Evolutionary conservation across 768 basidiomycete species (phyloP), one percentile per base, ranked within the genome.

Genomic region (Leccinum variicolor): DNA sequence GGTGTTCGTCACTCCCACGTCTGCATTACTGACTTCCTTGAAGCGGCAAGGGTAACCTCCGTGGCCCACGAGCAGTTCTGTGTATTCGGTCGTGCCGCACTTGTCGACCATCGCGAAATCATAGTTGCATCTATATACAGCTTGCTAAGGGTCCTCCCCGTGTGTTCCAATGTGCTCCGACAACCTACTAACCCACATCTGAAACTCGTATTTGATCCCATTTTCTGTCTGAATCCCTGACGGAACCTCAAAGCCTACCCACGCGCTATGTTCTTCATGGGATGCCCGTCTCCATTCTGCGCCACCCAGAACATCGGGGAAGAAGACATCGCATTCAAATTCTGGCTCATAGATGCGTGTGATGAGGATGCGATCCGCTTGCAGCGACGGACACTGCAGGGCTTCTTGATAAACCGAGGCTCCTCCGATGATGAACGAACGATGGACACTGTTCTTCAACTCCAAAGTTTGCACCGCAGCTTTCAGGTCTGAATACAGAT

Each of bases 371-470:
- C 93, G 87, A 69, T 94, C 84, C 39, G 90, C 89, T 34, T 56
- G 66, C 57, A 81, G 74, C 21, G 76, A 77, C 3, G 72, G 62
- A 15, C 66, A 57, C 4, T 67, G 48, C 11, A 97, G 80, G 13
- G 86, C 77, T 58, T 88, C 84, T 34, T 77, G 74, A 78, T 97
- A 97, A 26, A 98, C 73, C 31, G 87, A 83, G 7, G 92, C 85
- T n/a, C 97, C 97, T 31, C 97, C 97, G 31, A 97, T 97, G 63
- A 98, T 76, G 76, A 98, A 98, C 28, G 75, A 73, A 55, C 85
- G 82, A 65, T 90, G 74, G 45, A 84, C 67, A 19, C 62, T 60
- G 46, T 53, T n/a, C 53, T 61, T 43, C 34, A 41, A 56, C 13
- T 41, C 56, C 26, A 66, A 55, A 1, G 45, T 49, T 19, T 59